Base-by-base conservation (phyloP, 1,284 basidiomycete genomes). In the Neonothopanus nambi region DNA sequence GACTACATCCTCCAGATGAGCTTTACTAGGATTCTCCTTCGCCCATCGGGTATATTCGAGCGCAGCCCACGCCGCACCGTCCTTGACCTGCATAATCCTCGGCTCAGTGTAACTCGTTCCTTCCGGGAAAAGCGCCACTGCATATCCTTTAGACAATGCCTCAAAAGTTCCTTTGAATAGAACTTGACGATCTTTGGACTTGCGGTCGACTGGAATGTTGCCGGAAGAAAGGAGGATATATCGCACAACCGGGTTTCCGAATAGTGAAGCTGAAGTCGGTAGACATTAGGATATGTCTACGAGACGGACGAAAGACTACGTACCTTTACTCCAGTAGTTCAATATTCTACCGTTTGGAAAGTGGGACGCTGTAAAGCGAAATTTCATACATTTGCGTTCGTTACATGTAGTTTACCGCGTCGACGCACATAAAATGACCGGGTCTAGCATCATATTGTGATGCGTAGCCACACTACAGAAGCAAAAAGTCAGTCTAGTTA, bases 171-270 rank as follows among this genome's bases (percentile, higher is more conserved):
- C 91, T 57, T 82, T 81, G 73, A 97, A 96, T n/a, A 98, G 77
- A 28, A 84, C 79, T 59, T 91, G 90, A 57, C 93, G 88, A 73
- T 96, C 91, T 73, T 92, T 95, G 59, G 80, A 91, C 73, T 92
- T 93, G 54, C 95, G 84, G 70, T 97, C 95, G 39, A 98, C 95
- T 30, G 95, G 94, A 59, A 98, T 95, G 69, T 97, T 97, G 17
- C 96, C 94, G 4, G 94, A 89, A 57, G 90, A 90, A 52, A 82
- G 81, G n/a, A 98, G 78, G 55, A 98, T 80, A 58, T 81, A 87
- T 24, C 81, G 78, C 48, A 88, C 76, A 15, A 85, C 69, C 2
- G 90, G 91, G 68, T 95, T 87, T 23, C 74, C 80, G 70, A 96
- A 97, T 54, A 98, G 74, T 37, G 78, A 79, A 5, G 85, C 84